phyloP scores from a whole-genome alignment of 73 alveolate species.

The Stentor roeselii region DNA sequence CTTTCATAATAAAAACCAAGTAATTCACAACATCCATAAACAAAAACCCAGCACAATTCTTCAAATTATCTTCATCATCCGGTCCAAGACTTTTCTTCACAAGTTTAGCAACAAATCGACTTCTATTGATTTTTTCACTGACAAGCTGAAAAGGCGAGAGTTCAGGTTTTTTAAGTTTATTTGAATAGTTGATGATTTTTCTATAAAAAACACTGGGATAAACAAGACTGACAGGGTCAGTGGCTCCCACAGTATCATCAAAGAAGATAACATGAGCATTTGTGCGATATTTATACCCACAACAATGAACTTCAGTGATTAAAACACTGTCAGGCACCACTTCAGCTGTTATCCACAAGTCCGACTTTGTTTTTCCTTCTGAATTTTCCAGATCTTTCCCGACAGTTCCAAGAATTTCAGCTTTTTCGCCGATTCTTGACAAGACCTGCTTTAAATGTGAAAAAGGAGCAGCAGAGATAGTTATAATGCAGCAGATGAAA shows the following conservation, averaged over 20 bases:
- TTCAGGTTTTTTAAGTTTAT: slow-evolving; percentile 23
- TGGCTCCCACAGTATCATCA: slow-evolving; percentile 20
- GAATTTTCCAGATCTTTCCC: slow-evolving; percentile 11
- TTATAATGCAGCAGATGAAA: slow-evolving; percentile 36
- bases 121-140: slow-evolving; percentile 34
- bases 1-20: neutral
- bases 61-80: neutral
- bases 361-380: slow-evolving; percentile 23
- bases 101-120: slow-evolving; percentile 23
- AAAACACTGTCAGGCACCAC: slow-evolving; percentile 21
- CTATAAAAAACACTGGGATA: slow-evolving; percentile 1
- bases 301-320: slow-evolving; percentile 18
- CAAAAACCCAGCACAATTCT: no score
- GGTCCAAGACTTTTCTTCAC: neutral
- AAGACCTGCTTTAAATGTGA: slow-evolving; percentile 29
- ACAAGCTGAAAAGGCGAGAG: slow-evolving; percentile 32
- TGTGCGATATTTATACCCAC: slow-evolving; percentile 41
- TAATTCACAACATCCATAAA: no score
- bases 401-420: slow-evolving; percentile 36
- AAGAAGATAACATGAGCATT: slow-evolving; percentile 29
- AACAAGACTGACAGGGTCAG: neutral
- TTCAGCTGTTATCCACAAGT: slow-evolving; percentile 30
- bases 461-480: slow-evolving; percentile 1
- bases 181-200: neutral
- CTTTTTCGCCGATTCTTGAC: slow-evolving; percentile 30